phyloP scores from a whole-genome alignment of 2,329 filamentous ascomycete species.

The Coccinonectria pachysandricola region DNA sequence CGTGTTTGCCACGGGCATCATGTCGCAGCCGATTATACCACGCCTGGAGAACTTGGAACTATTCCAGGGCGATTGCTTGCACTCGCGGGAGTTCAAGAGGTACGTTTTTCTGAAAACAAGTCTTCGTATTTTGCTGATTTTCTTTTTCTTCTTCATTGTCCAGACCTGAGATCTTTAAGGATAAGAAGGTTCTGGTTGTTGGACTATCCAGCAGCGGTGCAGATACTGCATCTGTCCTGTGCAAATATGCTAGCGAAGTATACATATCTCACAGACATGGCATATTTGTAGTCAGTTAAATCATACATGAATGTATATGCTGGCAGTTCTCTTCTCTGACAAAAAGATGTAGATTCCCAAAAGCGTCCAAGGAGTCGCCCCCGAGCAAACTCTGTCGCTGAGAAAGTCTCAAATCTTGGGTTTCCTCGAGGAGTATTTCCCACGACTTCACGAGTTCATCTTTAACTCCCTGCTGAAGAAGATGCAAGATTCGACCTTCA shows the following conservation, averaged over 20 bases:
- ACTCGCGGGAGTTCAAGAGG: slow-evolving; percentile 27
- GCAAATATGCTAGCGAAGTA: slow-evolving; percentile 25
- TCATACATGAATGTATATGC: neutral
- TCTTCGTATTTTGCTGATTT: too few species aligned
- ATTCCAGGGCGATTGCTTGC: slow-evolving; percentile 29
- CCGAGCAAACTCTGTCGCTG: slow-evolving; percentile 24
- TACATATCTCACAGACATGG: slow-evolving; percentile 33
- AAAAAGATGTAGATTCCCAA: slow-evolving; percentile 21
- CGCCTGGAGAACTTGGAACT: slow-evolving; percentile 23
- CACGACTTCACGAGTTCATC: slow-evolving; percentile 11
- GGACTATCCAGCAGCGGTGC: slow-evolving; percentile 30
- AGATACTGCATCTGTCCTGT: slow-evolving; percentile 22
- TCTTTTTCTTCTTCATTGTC: too few species aligned
- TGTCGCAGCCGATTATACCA: slow-evolving; percentile 24
- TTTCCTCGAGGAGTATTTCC: slow-evolving; percentile 17
- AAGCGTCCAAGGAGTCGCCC: slow-evolving; percentile 23
- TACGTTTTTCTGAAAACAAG: too few species aligned
- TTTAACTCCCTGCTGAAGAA: slow-evolving; percentile 14
- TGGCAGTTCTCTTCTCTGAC: too few species aligned
- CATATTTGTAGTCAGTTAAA: slow-evolving; percentile 22
- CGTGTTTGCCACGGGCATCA: slow-evolving; percentile 25
- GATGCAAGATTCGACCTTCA: slow-evolving; percentile 15
- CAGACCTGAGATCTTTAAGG: slow-evolving; percentile 24
- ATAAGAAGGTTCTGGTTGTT: slow-evolving; percentile 32
- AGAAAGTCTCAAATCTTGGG: slow-evolving; percentile 21